phyloP scores from a whole-genome alignment of 106 monocot species.

The Triglochin maritima region DNA sequence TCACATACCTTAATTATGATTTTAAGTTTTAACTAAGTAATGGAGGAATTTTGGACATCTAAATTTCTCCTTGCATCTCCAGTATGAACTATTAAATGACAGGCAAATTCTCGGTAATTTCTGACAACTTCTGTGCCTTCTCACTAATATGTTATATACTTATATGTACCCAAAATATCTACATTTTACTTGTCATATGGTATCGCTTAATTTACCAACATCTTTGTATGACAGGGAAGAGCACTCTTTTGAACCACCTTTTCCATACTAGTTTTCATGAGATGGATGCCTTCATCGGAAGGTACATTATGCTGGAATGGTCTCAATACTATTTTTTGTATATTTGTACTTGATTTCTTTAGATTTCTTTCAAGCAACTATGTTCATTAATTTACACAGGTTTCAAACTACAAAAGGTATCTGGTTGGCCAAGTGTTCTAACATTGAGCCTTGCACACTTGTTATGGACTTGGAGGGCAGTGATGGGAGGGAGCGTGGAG shows the following conservation, averaged over 20 bases:
- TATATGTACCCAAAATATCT: neutral
- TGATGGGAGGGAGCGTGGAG: conserved; percentile 89
- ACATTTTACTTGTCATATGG: neutral
- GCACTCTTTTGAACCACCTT: conserved; percentile 87
- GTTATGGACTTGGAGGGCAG: conserved; percentile 90
- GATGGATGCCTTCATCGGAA: conserved; percentile 88
- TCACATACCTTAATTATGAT: too few relatives aligned
- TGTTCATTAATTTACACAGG: conserved; percentile 10
- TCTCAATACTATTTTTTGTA: too few relatives aligned
- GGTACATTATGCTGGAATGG: conserved; percentile 26
- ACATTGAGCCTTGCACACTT: conserved; percentile 75
- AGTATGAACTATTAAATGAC: too few relatives aligned
- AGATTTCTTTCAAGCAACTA: neutral
- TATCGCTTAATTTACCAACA: neutral
- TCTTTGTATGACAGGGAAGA: conserved; percentile 48
- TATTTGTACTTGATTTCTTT: neutral
- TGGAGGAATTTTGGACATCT: too few relatives aligned
- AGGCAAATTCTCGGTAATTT: too few relatives aligned
- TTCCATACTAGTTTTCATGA: conserved; percentile 77
- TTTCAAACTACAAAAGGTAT: conserved; percentile 92
- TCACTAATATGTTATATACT: too few relatives aligned
- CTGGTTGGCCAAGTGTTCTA: conserved; percentile 60
- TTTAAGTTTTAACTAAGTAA: too few relatives aligned
- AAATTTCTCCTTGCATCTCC: too few relatives aligned
- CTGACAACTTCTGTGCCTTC: too few relatives aligned